Percentiles rank a stretch among this genome's conserved stretches.
Conservation (phyloP, 2,329 filamentous ascomycete genomes). For the Cercospora janseana region DNA sequence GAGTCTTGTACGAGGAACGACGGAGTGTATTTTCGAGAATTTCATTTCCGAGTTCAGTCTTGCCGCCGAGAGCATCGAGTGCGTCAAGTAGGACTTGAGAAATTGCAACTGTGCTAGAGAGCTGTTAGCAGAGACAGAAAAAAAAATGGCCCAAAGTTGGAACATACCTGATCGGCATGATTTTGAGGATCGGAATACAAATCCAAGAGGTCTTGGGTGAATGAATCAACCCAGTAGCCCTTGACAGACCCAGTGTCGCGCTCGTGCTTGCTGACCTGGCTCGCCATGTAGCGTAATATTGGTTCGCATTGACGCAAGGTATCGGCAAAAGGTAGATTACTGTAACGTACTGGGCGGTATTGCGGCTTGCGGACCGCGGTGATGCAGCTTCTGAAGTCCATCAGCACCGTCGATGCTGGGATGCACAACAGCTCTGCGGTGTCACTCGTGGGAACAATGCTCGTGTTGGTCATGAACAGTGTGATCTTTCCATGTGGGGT, state of each 20-base stretch:
- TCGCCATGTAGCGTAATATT: background rate
- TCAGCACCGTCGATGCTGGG: background rate
- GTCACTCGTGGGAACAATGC: background rate
- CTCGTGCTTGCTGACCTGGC: background rate
- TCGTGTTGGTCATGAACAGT: background rate
- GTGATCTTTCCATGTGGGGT: background rate
- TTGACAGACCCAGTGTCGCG: background rate
- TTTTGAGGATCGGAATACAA: too few species aligned
- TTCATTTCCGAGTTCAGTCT: background rate
- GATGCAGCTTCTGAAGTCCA: slow-evolving; percentile 1
- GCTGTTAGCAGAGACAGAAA: too few species aligned
- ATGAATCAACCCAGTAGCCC: background rate
- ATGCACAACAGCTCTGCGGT: background rate
- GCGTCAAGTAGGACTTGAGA: background rate
- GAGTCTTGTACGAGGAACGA: background rate
- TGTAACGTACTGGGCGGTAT: background rate
- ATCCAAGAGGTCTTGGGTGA: background rate
- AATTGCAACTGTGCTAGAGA: background rate
- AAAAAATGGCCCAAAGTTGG: too few species aligned
- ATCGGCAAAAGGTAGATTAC: background rate
- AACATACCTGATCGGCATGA: too few species aligned
- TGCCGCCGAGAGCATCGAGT: background rate
- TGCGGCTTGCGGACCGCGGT: background rate
- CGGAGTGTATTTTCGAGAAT: background rate
- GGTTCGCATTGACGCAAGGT: background rate